Conservation (phyloP, 2,329 filamentous ascomycete genomes). For the Xylariomycetidae sp. region DNA sequence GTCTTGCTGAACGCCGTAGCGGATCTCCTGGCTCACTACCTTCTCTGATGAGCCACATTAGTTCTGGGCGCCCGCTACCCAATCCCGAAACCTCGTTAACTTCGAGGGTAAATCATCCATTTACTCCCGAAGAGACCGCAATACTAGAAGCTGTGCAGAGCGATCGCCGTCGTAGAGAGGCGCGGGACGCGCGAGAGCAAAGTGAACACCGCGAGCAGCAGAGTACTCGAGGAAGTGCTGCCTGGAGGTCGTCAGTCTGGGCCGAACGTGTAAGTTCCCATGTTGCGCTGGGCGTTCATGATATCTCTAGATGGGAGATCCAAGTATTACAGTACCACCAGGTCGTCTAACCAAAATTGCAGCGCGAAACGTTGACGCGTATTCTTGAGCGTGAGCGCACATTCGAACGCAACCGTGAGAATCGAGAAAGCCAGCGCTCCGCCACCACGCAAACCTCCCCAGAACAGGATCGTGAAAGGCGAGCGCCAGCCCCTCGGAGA, state of each 20-base stretch:
- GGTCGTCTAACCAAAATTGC: constrained; percentile 18
- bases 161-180: constrained; percentile 47
- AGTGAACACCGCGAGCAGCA: constrained; percentile 20
- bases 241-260: constrained; percentile 25
- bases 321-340: too few relatives aligned
- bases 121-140: constrained; percentile 49
- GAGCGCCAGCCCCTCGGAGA: constrained; percentile 22
- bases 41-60: constrained; percentile 29
- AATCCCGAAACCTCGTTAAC: constrained; percentile 29
- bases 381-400: constrained; percentile 28
- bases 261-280: constrained; percentile 28
- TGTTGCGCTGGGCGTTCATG: too few relatives aligned
- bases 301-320: too few relatives aligned
- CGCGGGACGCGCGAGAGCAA: constrained; percentile 29
- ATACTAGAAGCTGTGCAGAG: constrained; percentile 53
- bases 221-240: constrained; percentile 14
- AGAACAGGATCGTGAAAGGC: constrained; percentile 26
- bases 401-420: constrained; percentile 24
- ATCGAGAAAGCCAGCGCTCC: constrained; percentile 21
- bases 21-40: constrained; percentile 23
- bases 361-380: constrained; percentile 28
- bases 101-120: constrained; percentile 44
- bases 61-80: constrained; percentile 19
- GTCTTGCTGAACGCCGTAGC: constrained; percentile 38
- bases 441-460: constrained; percentile 16